phyloP scores from a whole-genome alignment of 257 asterid species.

The Solanum stenotomum region DNA sequence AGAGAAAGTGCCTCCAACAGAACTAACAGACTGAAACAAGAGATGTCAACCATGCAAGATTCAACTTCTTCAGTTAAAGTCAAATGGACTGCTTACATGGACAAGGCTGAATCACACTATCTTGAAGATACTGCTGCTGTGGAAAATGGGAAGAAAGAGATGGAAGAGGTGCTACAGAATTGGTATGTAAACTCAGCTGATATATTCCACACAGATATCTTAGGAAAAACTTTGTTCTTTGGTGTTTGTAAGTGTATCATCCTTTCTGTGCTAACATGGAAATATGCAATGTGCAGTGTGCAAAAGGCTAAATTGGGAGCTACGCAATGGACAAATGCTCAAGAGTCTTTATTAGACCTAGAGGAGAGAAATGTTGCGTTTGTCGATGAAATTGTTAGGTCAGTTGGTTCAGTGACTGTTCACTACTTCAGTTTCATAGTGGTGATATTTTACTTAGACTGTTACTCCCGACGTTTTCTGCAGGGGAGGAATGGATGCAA shows the following conservation, averaged over 20 bases:
- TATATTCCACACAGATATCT: background rate
- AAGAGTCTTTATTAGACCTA: slow-evolving; percentile 57
- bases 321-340: slow-evolving; percentile 78
- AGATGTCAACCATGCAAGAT: slow-evolving; percentile 85
- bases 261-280: background rate
- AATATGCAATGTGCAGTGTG: slow-evolving; percentile 39
- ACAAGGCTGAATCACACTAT: slow-evolving; percentile 58
- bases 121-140: slow-evolving; percentile 64
- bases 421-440: background rate
- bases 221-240: background rate
- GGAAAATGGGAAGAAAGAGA: slow-evolving; percentile 59
- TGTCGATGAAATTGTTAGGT: slow-evolving; percentile 70
- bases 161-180: slow-evolving; percentile 59
- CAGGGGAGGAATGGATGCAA: slow-evolving; percentile 86
- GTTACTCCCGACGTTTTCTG: background rate
- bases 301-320: slow-evolving; percentile 79
- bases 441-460: background rate
- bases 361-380: slow-evolving; percentile 75
- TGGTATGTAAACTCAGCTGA: slow-evolving; percentile 41
- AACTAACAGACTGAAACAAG: slow-evolving; percentile 69
- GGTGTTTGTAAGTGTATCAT: background rate
- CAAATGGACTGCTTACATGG: slow-evolving; percentile 59
- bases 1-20: slow-evolving; percentile 76
- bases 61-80: slow-evolving; percentile 56
- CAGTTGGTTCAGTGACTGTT: background rate